Evolutionary conservation across 2,329 filamentous ascomycete genomes (phyloP), one percentile per base, ranked within the genome.

Genomic region (Venturia carpophila): DNA sequence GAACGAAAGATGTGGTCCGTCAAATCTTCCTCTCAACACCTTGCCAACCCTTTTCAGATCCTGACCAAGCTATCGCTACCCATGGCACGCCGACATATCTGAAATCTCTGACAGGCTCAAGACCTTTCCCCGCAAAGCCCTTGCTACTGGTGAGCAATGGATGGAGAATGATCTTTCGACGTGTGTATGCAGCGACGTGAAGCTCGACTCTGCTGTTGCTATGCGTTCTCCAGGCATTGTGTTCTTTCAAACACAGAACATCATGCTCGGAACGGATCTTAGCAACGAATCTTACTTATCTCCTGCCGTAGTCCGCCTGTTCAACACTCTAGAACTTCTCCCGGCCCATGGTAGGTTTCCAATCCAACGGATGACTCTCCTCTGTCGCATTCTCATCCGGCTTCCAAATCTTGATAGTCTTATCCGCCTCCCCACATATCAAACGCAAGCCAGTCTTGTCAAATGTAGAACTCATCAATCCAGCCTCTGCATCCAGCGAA

Each of bases 351-450:
- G 85, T 90, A 27, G 92, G 92, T 72, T 90, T 91, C 94, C 94
- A 99, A 56, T 95, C 88, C 55, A 99, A 76, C 2, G 94, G 94
- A 77, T 97, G 92, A 1, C 89, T 90, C 75, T 97, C 91, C 45
- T 89, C 89, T 0, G 93, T 97, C 21, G 94, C 94, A 64, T 88
- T 85, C 60, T 95, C 91, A 74, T 99, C 94, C 70, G 88, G 89
- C 76, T 92, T 95, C 94, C 94, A 99, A 66, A 99, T 86, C 83
- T 99, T 97, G 75, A 97, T 87, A 0, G 92, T 96, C 83, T 99
- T 99, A 75, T 99, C 94, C 6, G 92, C 91, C 78, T 99, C 94
- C 58, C 95, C 95, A 24, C 90, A 92, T 68, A 99, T 96, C 70
- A 99, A 80, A 70, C 94, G 85, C 72, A 97, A 73, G 0, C 94